Base-by-base conservation (phyloP, 1,139 yeast species). In the Ogataea hybrid region DNA sequence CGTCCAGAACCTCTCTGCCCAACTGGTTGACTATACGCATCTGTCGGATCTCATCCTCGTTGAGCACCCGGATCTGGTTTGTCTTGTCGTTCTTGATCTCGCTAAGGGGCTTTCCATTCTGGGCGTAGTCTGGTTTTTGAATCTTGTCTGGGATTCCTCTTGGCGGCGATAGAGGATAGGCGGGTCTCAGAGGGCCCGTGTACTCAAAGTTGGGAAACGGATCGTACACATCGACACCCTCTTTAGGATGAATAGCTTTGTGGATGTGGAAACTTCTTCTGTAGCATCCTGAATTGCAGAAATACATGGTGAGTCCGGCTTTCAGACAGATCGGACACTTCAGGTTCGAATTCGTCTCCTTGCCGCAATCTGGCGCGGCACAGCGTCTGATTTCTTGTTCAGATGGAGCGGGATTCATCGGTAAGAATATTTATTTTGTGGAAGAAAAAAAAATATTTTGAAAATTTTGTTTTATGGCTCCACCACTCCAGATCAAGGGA, bases 301-400 rank as follows among this genome's bases (percentile, higher is more conserved):
- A 92, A 18, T 74, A 74, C 42, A 77, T 71, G 34, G 73, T 69
- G 35, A 76, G 57, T 16, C 81, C 87, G 48, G 73, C 75, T 61
- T 92, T 90, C 49, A 92, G 67, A 65, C 99, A 92, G 11, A 90
- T 71, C 1, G 99, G 99, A 63, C 99, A 92, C 60, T 89, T 89
- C 53, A 92, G 70, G 31, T 75, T 68, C 29, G 94, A 84, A 2
- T 74, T 73, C 10, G 96, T 88, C 32, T 71, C 75, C 57, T 88
- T 88, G 25, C 94, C 94, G 68, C 99, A 92, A 51, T 79, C 85
- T 22, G 85, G 76, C 15, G 95, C 84, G 11, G 84, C 70, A 65
- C 96, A 87, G 39, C 56, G 53, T 22, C 57, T 54, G 37, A 36
- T 39, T 31, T 42, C 47, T 28, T 42, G 46, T 28, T 6, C 14